phyloP scores from a whole-genome alignment of 73 alveolate species.

The Stentor roeselii region DNA sequence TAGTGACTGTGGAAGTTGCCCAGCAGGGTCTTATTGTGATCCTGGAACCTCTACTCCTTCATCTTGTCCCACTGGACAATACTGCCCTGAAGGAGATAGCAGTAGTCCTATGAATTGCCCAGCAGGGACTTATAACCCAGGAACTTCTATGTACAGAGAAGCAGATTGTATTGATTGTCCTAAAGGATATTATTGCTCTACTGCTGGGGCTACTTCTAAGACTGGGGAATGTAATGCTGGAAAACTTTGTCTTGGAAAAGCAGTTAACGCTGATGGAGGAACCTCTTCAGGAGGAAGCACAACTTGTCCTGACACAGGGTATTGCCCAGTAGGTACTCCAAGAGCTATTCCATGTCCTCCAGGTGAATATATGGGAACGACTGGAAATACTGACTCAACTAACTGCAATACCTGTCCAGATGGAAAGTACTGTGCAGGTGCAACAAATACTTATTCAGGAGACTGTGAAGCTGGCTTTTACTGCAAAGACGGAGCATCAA shows the following conservation, averaged over 20 bases:
- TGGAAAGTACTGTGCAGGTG: conserved; percentile 43
- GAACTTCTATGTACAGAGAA: conserved; percentile 23
- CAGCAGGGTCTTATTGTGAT: conserved; percentile 48
- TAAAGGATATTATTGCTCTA: conserved; percentile 52
- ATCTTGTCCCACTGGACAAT: neutral
- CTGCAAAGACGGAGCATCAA: conserved; percentile 36
- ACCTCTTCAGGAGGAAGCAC: neutral
- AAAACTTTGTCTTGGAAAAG: conserved; percentile 20
- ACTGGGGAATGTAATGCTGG: conserved; percentile 41
- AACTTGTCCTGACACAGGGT: conserved; percentile 42
- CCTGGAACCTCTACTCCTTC: conserved; percentile 16
- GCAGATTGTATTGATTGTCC: conserved; percentile 43
- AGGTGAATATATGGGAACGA: neutral
- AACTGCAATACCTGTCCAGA: conserved; percentile 25
- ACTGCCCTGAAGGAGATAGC: neutral
- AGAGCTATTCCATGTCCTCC: conserved; percentile 22
- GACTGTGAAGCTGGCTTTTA: conserved; percentile 42
- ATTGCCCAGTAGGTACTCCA: conserved; percentile 33
- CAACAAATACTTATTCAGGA: neutral
- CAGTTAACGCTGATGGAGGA: neutral
- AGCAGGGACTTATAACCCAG: neutral
- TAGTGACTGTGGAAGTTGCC: conserved; percentile 41
- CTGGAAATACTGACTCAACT: neutral
- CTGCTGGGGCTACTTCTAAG: conserved; percentile 27
- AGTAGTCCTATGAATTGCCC: conserved; percentile 5